phyloP scores from a whole-genome alignment of 2,329 filamentous ascomycete species.

The Lachnellula arida region DNA sequence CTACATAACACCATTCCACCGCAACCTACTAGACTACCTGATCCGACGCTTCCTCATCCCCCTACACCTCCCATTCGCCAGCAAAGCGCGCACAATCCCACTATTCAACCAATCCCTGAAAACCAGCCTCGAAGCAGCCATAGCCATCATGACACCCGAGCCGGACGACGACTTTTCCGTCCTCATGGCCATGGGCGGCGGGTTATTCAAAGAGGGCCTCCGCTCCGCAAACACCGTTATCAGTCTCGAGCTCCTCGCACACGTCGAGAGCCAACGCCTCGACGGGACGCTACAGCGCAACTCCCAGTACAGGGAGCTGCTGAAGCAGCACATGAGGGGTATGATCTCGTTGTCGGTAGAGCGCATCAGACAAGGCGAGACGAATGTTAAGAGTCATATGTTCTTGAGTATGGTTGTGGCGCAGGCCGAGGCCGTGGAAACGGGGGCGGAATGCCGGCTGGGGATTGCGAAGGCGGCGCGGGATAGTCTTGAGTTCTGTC shows the following conservation, averaged over 20 bases:
- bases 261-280: slow-evolving; percentile 39
- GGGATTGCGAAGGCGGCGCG: neutral
- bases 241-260: slow-evolving; percentile 36
- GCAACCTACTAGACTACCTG: slow-evolving; percentile 46
- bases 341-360: slow-evolving; percentile 30
- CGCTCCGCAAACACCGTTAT: slow-evolving; percentile 36
- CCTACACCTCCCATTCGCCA: slow-evolving; percentile 45
- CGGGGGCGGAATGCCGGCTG: neutral
- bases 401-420: slow-evolving; percentile 34
- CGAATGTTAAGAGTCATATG: slow-evolving; percentile 37
- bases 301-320: slow-evolving; percentile 26
- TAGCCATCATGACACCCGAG: slow-evolving; percentile 17
- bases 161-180: slow-evolving; percentile 33
- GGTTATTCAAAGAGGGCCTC: slow-evolving; percentile 37
- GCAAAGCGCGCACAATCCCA: slow-evolving; percentile 37
- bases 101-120: slow-evolving; percentile 45
- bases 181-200: slow-evolving; percentile 36
- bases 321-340: slow-evolving; percentile 1
- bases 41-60: slow-evolving; percentile 50
- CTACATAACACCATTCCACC: slow-evolving; percentile 36
- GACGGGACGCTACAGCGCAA: slow-evolving; percentile 21
- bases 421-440: neutral
- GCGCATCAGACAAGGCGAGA: slow-evolving; percentile 38
- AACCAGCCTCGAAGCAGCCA: slow-evolving; percentile 39
- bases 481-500: neutral